Conservation (phyloP, 306 rosid species). For the Sechiopsis laciniata region DNA sequence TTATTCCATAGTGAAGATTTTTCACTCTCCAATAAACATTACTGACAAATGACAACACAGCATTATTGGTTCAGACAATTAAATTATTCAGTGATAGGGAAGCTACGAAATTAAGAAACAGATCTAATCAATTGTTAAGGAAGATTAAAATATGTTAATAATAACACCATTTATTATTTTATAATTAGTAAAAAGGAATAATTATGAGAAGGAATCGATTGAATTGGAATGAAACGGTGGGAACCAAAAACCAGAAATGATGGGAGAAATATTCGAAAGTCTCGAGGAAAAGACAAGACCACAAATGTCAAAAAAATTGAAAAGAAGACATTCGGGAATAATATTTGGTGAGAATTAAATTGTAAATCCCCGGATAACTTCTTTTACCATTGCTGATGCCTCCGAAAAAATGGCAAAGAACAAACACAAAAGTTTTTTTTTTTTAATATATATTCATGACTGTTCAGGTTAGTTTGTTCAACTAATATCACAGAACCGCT, state of each 20-base stretch:
- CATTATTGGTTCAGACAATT: no score
- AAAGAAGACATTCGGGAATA: background rate
- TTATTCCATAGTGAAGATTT: no score
- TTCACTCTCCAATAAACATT: no score
- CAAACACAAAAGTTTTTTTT: no score
- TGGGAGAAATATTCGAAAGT: constrained; percentile 12
- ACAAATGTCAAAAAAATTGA: background rate
- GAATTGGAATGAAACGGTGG: constrained; percentile 3
- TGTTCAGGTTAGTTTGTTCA: no score
- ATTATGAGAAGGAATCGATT: background rate
- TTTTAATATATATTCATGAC: no score
- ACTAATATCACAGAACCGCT: no score
- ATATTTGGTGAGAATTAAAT: background rate
- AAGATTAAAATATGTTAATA: background rate
- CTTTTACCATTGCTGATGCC: no score
- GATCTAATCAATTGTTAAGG: background rate
- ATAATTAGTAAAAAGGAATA: background rate
- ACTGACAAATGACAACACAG: no score
- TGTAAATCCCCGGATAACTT: background rate
- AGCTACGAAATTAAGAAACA: background rate
- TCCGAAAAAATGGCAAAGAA: no score
- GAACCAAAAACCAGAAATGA: constrained; percentile 17
- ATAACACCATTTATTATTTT: background rate
- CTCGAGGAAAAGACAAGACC: background rate
- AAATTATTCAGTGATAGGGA: background rate